phyloP scores from a whole-genome alignment of 1,284 basidiomycete species.

The Rhodofomes roseus region DNA sequence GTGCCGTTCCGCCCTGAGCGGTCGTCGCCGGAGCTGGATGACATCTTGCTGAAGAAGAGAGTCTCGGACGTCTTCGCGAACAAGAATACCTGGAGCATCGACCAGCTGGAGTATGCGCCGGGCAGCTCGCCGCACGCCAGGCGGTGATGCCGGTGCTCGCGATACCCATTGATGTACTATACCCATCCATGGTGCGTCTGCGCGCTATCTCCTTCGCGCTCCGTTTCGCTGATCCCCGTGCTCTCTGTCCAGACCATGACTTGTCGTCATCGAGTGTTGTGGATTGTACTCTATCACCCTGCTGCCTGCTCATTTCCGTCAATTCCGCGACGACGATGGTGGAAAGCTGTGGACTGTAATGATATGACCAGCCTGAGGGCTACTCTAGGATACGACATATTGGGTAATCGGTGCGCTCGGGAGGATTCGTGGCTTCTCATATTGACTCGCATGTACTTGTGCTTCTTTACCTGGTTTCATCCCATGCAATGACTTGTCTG shows the following conservation, averaged over 20 bases:
- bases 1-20: conserved; percentile 52
- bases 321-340: background rate
- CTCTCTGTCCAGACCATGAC: conserved; percentile 6
- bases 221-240: conserved; percentile 2
- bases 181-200: conserved; percentile 19
- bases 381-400: conserved; percentile 2
- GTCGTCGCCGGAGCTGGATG: conserved; percentile 52
- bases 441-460: conserved; percentile 3
- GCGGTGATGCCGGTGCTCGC: conserved; percentile 15
- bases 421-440: background rate
- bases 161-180: conserved; percentile 23
- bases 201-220: conserved; percentile 9
- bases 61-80: conserved; percentile 27
- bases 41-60: conserved; percentile 49
- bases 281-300: conserved; percentile 1
- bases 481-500: background rate
- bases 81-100: conserved; percentile 32
- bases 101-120: conserved; percentile 19
- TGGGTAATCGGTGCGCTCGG: conserved; percentile 7
- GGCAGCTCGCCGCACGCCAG: conserved; percentile 13
- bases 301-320: background rate
- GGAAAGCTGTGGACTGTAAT: conserved; percentile 5
- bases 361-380: background rate
- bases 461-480: background rate
- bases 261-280: background rate